Evolutionary conservation across 192 early-diverging fungal species (phyloP).

Genomic region (Coemansia sp.): DNA sequence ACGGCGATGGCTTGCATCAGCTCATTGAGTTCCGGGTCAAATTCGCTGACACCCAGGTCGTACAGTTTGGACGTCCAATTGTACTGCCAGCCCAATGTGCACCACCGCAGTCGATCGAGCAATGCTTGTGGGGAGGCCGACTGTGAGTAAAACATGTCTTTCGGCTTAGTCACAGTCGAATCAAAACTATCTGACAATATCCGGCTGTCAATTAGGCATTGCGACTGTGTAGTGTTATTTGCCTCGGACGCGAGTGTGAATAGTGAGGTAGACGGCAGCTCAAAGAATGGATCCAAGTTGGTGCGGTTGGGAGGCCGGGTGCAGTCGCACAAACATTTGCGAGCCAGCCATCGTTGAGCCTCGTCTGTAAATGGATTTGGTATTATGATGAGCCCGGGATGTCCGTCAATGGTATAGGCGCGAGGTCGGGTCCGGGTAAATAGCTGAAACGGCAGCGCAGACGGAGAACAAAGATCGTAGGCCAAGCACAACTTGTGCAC

Average conservation of each 20-base stretch:
- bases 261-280: constrained; percentile 59
- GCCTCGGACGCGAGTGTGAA: constrained; percentile 21
- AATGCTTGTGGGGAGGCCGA: constrained; percentile 17
- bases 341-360: constrained; percentile 69
- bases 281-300: constrained; percentile 88
- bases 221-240: constrained; percentile 29
- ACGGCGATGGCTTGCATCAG: constrained; percentile 68
- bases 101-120: constrained; percentile 62
- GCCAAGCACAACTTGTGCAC: constrained; percentile 29
- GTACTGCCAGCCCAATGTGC: constrained; percentile 76
- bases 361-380: constrained; percentile 71
- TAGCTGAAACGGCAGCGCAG: constrained; percentile 16
- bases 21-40: constrained; percentile 66
- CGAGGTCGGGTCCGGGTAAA: constrained; percentile 30
- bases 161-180: constrained; percentile 31
- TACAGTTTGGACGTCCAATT: constrained; percentile 83
- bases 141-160: constrained; percentile 24
- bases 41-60: constrained; percentile 47
- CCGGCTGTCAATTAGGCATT: constrained; percentile 35
- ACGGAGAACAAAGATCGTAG: constrained; percentile 25
- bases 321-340: constrained; percentile 74
- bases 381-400: constrained; percentile 76
- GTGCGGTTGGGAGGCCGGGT: constrained; percentile 75
- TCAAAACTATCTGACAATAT: constrained; percentile 33
- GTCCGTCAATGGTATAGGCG: constrained; percentile 36